Conservation (phyloP, 2,329 filamentous ascomycete genomes). For the Fusarium sp. region DNA sequence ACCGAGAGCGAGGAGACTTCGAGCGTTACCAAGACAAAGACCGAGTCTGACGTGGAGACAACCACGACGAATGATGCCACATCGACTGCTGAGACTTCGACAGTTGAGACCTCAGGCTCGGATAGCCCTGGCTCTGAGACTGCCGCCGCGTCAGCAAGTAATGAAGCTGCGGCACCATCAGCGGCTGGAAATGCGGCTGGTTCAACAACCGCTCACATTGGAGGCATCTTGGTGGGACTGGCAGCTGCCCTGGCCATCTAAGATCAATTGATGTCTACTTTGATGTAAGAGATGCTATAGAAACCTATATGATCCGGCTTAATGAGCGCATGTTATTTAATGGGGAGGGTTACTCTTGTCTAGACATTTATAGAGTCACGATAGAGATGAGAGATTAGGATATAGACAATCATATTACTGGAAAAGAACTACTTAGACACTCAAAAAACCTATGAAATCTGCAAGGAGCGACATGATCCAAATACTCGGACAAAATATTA, state of each 20-base stretch:
- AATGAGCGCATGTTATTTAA: not conserved
- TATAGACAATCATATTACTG: not conserved
- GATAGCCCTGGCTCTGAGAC: not conserved
- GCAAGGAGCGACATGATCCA: not conserved
- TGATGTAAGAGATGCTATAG: not conserved
- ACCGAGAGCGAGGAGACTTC: not conserved
- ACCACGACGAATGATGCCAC: not conserved
- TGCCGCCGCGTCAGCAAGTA: not conserved
- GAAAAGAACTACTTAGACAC: not conserved
- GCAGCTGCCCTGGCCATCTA: conserved; percentile 2
- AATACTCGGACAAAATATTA: not conserved
- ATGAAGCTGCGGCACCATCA: not conserved
- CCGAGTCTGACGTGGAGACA: not conserved
- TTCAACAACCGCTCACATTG: not conserved
- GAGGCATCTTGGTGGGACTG: conserved; percentile 4
- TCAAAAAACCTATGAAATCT: not conserved
- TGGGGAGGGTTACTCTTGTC: not conserved
- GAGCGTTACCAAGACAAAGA: not conserved
- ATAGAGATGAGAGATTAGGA: not conserved
- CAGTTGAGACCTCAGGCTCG: not conserved
- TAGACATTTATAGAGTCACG: not conserved
- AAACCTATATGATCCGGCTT: not conserved
- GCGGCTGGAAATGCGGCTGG: not conserved
- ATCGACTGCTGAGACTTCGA: not conserved
- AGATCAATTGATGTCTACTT: not conserved